phyloP scores from a whole-genome alignment of 2,329 filamentous ascomycete species.

The Hypoxylon sp. region DNA sequence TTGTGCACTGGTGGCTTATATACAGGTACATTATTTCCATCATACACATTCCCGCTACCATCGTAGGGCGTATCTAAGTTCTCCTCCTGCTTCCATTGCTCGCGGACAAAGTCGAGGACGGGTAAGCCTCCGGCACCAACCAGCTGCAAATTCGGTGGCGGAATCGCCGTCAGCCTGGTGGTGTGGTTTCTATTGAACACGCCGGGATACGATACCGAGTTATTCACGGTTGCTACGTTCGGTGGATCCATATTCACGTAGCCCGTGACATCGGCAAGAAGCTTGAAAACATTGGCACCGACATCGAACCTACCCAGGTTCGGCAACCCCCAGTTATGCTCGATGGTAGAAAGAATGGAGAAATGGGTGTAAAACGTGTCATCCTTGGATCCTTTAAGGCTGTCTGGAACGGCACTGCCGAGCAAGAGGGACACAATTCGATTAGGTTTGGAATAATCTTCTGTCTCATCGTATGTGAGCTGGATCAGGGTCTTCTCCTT shows the following conservation, averaged over 20 bases:
- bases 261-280: conserved; percentile 72
- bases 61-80: conserved; percentile 61
- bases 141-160: conserved; percentile 61
- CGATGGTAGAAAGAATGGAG: conserved; percentile 65
- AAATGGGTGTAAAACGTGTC: conserved; percentile 77
- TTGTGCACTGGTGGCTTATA: conserved; percentile 56
- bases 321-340: conserved; percentile 77
- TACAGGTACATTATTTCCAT: conserved; percentile 59
- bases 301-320: conserved; percentile 54
- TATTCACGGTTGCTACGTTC: conserved; percentile 55
- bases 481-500: conserved; percentile 81
- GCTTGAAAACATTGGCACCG: conserved; percentile 67
- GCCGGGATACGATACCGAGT: conserved; percentile 61
- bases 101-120: conserved; percentile 54
- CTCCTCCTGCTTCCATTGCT: conserved; percentile 53
- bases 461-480: conserved; percentile 84
- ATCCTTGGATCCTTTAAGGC: conserved; percentile 78
- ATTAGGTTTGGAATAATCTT: conserved; percentile 77
- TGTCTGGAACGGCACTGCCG: conserved; percentile 76
- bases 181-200: conserved; percentile 57
- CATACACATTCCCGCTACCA: conserved; percentile 60
- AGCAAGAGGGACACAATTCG: conserved; percentile 79
- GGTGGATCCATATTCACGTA: conserved; percentile 62
- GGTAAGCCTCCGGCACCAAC: conserved; percentile 61
- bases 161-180: conserved; percentile 52